Percentiles rank a stretch among this genome's conserved stretches.
Conservation (phyloP, 2,329 filamentous ascomycete species). For the Trichocomaceae sp. region DNA sequence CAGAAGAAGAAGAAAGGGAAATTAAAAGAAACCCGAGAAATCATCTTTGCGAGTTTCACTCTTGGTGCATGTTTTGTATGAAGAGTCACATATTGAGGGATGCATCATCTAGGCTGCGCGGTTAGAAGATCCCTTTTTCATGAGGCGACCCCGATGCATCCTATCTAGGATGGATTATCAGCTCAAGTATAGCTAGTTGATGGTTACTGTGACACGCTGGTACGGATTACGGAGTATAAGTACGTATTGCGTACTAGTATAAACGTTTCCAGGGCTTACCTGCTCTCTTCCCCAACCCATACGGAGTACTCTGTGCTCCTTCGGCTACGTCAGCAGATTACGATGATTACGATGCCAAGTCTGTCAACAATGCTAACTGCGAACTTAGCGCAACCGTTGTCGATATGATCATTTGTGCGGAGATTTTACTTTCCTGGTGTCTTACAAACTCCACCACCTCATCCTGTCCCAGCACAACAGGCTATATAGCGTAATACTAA, state of each 20-base stretch:
- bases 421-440: background rate
- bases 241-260: background rate
- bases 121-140: constrained; percentile 5
- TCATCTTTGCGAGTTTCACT: background rate
- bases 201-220: background rate
- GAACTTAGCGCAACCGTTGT: background rate
- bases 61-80: background rate
- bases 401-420: background rate
- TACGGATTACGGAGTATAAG: no score
- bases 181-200: background rate
- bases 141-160: background rate
- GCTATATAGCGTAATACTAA: background rate
- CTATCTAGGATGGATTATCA: background rate
- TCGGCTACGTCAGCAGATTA: background rate
- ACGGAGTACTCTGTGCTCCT: no score
- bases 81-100: background rate
- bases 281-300: no score
- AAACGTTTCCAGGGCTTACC: no score
- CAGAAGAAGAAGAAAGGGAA: no score
- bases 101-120: constrained; percentile 3
- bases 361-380: background rate
- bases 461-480: background rate
- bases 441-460: background rate
- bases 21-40: background rate
- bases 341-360: background rate